Evolutionary conservation across 768 basidiomycete species (phyloP), one percentile per base, ranked within the genome.

Genomic region (Candolleomyces efflorescens): DNA sequence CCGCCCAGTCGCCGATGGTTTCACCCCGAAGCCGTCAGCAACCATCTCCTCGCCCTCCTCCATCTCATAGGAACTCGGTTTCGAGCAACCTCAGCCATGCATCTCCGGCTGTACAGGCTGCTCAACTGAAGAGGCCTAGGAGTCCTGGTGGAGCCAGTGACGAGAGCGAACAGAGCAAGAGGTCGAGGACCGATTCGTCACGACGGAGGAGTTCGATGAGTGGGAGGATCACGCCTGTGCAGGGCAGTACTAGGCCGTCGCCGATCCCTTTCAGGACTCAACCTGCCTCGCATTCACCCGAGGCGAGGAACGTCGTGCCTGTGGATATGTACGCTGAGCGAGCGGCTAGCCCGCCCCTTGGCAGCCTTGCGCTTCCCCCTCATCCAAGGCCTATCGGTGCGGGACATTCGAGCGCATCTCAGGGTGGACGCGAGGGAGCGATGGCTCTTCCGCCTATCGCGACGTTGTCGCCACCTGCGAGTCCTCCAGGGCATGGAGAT

Each of bases 241-340:
- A 82, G 41, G 83, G 85, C 22, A 32, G 32, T 32, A 82, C 84
- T 46, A 76, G 87, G 3, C 85, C 83, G 0, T 89, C 87, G 18
- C 88, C 89, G 2, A 82, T 82, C 47, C 88, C 89, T 15, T 87
- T 90, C 80, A 82, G 84, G 63, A 84, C 82, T 3, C 89, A 89
- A 65, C 83, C 85, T 9, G 71, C 82, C 5, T 82, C 86, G 12
- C 86, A 80, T 65, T 89, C 89, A 20, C 87, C 86, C 18, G 88
- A 90, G 67, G 75, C 79, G 12, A 82, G 86, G 27, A 82, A 81
- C 52, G 55, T 65, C 52, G 55, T 65, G 2, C 67, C 71, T 53
- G 82, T 82, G 44, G 39, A 68, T 71, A 3, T 83, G 79, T 57
- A 75, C 79, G 38, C 73, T 81, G 52, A 26, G 44, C 52, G 20